Percentiles rank a stretch among this genome's conserved stretches.
Conservation (phyloP, 345 rosid species). For the Pelargonium nanum region DNA sequence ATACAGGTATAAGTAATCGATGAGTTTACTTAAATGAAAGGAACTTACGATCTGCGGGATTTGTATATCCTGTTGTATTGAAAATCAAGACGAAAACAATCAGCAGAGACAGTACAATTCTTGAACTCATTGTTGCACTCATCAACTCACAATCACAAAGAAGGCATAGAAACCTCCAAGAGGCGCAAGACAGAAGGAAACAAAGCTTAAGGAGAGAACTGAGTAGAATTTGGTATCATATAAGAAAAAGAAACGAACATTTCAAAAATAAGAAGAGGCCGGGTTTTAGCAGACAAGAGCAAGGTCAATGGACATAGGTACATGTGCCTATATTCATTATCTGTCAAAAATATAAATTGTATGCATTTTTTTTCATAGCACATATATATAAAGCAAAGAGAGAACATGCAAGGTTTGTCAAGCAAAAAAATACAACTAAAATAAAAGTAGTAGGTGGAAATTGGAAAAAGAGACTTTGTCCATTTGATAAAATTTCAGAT, state of each 20-base stretch:
- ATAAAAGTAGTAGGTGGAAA: neutral
- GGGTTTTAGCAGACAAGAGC: neutral
- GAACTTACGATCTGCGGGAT: slow-evolving; percentile 25
- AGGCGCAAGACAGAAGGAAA: neutral
- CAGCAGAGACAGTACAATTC: slow-evolving; percentile 24
- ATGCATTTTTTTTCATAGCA: no score
- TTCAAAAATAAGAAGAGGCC: no score
- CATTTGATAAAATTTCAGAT: neutral
- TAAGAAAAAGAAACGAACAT: neutral
- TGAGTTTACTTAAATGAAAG: neutral
- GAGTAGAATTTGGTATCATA: neutral
- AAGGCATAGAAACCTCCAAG: neutral
- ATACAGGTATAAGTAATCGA: neutral
- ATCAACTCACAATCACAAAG: no score
- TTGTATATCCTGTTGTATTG: slow-evolving; percentile 16
- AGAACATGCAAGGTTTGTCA: neutral
- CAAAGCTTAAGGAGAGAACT: neutral
- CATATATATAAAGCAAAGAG: no score
- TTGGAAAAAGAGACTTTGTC: neutral
- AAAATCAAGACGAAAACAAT: slow-evolving; percentile 15
- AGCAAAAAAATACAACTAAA: no score
- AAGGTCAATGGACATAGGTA: no score
- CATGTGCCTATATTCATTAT: no score
- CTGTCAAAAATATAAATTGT: no score
- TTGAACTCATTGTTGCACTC: slow-evolving; percentile 22